These are phyloP conservation scores for Colletotrichum chrysophilum DNA, from an alignment of 2,329 filamentous ascomycete genomes.

Conservation along the genomic window DNA sequence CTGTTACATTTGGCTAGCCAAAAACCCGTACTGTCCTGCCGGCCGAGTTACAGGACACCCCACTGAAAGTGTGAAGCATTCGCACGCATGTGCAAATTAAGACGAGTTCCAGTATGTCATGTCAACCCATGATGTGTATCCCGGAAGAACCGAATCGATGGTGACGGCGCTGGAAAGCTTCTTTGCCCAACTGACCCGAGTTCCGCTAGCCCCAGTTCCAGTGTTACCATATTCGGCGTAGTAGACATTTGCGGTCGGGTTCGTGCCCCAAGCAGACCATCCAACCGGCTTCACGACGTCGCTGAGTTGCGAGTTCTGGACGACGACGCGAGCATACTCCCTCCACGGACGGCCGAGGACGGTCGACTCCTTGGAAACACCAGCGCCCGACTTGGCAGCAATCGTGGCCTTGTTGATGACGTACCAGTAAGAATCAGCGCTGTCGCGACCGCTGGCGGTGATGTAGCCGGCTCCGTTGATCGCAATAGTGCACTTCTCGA, in stretches of 20 bases:
- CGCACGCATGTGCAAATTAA: neutral
- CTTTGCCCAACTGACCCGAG: constrained; percentile 49
- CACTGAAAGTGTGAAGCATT: neutral
- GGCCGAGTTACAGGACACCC: neutral
- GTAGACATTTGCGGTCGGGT: constrained; percentile 55
- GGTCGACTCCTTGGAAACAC: constrained; percentile 41
- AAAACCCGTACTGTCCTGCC: fast-evolving
- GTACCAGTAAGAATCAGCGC: constrained; percentile 46
- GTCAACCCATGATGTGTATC: constrained; percentile 16
- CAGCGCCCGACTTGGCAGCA: constrained; percentile 40
- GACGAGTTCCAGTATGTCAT: constrained; percentile 13
- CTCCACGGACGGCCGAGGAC: constrained; percentile 56
- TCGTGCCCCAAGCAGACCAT: constrained; percentile 61
- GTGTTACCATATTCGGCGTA: constrained; percentile 66
- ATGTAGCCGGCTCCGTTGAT: constrained; percentile 41
- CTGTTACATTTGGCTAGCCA: neutral
- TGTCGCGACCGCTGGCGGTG: constrained; percentile 48
- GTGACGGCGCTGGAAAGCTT: constrained; percentile 39
- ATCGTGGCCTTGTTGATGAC: constrained; percentile 50
- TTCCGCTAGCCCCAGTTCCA: constrained; percentile 60
- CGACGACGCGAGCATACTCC: constrained; percentile 50
- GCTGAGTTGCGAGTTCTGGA: constrained; percentile 54
- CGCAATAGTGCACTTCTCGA: constrained; percentile 45
- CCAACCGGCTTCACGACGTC: constrained; percentile 63
- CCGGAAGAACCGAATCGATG: constrained; percentile 25